Evolutionary conservation across 148 eudicot genomes (phyloP).

Genomic region (Oxyria digyna): DNA sequence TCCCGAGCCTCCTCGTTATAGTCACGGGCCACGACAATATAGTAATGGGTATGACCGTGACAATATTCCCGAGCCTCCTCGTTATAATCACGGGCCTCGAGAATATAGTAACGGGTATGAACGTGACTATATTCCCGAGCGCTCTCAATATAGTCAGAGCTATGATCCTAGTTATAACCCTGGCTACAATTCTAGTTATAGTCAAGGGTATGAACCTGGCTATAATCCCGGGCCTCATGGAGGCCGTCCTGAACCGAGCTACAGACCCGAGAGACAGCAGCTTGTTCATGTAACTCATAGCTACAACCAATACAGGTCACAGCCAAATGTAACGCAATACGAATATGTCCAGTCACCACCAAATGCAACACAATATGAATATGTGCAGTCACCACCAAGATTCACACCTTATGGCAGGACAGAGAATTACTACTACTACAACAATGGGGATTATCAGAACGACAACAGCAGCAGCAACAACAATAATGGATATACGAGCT

Average conservation of each 20-base stretch:
- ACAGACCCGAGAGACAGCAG: slow-evolving; percentile 12
- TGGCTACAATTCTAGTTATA: neutral
- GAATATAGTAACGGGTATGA: no score
- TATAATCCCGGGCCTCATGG: slow-evolving; percentile 11
- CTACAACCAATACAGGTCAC: slow-evolving; percentile 52
- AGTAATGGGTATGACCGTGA: no score
- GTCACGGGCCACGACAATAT: no score
- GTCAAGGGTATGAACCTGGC: neutral
- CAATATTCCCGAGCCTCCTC: neutral
- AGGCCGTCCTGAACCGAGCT: slow-evolving; percentile 15
- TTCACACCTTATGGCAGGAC: neutral
- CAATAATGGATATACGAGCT: slow-evolving; percentile 41
- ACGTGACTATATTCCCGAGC: neutral
- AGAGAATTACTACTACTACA: slow-evolving; percentile 1
- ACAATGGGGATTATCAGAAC: slow-evolving; percentile 10
- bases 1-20: neutral
- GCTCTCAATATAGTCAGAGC: neutral
- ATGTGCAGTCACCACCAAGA: slow-evolving; percentile 22
- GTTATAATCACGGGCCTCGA: neutral
- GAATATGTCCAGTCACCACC: slow-evolving; percentile 44
- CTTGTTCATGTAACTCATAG: slow-evolving; percentile 39
- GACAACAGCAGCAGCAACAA: slow-evolving; percentile 13
- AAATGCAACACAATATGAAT: slow-evolving; percentile 38
- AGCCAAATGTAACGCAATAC: slow-evolving; percentile 43
- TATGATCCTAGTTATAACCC: neutral